These are phyloP conservation scores for Pulicaria dysenterica DNA, from an alignment of 129 eudicot species.

Conservation along the genomic window DNA sequence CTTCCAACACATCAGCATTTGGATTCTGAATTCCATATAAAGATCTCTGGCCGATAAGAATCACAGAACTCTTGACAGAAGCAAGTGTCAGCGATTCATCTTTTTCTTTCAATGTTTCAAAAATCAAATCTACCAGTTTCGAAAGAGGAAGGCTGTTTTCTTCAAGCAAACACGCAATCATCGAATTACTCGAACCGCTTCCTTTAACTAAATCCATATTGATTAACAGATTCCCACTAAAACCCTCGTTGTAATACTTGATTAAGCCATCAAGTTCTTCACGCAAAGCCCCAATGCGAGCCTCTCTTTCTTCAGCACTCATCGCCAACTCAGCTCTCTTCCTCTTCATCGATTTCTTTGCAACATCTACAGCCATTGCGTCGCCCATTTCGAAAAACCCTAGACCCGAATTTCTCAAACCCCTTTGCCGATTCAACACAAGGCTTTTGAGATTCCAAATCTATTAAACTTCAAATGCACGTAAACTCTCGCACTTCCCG, in stretches of 20 bases:
- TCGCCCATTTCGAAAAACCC: conserved; percentile 55
- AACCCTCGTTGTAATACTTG: conserved; percentile 44
- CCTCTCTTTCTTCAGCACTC: conserved; percentile 47
- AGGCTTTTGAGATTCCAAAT: not conserved
- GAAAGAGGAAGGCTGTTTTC: conserved; percentile 70
- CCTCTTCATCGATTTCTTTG: conserved; percentile 53
- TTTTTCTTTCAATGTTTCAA: conserved; percentile 50
- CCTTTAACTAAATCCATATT: conserved; percentile 25
- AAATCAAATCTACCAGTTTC: conserved; percentile 70
- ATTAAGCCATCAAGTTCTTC: conserved; percentile 55
- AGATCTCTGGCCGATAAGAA: conserved; percentile 69
- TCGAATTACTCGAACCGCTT: conserved; percentile 21
- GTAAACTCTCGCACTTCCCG: conserved; percentile 2
- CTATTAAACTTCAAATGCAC: not conserved
- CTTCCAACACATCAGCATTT: conserved; percentile 89
- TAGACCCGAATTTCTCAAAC: conserved; percentile 28
- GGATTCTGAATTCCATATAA: conserved; percentile 58
- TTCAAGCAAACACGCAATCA: conserved; percentile 77
- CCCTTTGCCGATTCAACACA: not conserved
- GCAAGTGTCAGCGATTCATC: conserved; percentile 47
- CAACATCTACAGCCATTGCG: conserved; percentile 45
- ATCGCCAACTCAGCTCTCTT: conserved; percentile 48
- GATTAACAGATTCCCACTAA: conserved; percentile 12
- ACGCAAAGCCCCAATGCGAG: conserved; percentile 39
- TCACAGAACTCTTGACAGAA: conserved; percentile 70